These are phyloP conservation scores for Cyberlindnera xishuangbannaensis DNA, from an alignment of 805 yeast species.

Conservation along the genomic window DNA sequence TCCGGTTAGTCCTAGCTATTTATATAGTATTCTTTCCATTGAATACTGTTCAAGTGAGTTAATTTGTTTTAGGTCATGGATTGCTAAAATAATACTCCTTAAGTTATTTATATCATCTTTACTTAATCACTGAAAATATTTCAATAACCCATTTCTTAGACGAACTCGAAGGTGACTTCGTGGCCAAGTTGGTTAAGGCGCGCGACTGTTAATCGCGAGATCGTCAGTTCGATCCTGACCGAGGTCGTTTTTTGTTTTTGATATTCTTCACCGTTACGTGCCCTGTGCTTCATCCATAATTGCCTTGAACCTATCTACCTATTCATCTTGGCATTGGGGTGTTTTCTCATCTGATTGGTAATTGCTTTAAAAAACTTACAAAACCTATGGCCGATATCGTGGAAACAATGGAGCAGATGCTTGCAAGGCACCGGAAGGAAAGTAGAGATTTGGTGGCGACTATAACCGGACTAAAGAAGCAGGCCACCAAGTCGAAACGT, in stretches of 20 bases:
- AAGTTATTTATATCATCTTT: too few species aligned
- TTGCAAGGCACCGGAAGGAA: slow-evolving; percentile 66
- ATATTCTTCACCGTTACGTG: not conserved
- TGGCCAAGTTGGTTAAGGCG: slow-evolving; percentile 38
- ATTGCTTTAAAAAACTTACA: too few species aligned
- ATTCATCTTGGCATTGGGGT: too few species aligned
- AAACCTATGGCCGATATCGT: slow-evolving; percentile 19
- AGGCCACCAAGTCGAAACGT: slow-evolving; percentile 73
- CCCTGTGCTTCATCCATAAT: too few species aligned
- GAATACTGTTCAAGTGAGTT: too few species aligned
- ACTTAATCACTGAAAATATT: too few species aligned
- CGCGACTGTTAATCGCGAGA: slow-evolving; percentile 48
- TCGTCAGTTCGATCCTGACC: slow-evolving; percentile 48
- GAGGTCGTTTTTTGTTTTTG: slow-evolving; percentile 33
- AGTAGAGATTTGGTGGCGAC: slow-evolving; percentile 57
- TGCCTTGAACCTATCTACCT: too few species aligned
- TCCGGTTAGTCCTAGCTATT: too few species aligned
- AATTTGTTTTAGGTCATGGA: too few species aligned
- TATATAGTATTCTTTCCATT: too few species aligned
- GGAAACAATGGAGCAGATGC: slow-evolving; percentile 43
- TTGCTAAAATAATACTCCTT: too few species aligned
- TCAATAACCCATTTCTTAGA: not conserved
- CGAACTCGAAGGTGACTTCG: slow-evolving; percentile 20
- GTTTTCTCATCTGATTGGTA: too few species aligned
- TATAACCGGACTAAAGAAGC: slow-evolving; percentile 73